These are phyloP conservation scores for Diplocarpon mali DNA, from an alignment of 2,329 filamentous ascomycete genomes.

Conservation along the genomic window DNA sequence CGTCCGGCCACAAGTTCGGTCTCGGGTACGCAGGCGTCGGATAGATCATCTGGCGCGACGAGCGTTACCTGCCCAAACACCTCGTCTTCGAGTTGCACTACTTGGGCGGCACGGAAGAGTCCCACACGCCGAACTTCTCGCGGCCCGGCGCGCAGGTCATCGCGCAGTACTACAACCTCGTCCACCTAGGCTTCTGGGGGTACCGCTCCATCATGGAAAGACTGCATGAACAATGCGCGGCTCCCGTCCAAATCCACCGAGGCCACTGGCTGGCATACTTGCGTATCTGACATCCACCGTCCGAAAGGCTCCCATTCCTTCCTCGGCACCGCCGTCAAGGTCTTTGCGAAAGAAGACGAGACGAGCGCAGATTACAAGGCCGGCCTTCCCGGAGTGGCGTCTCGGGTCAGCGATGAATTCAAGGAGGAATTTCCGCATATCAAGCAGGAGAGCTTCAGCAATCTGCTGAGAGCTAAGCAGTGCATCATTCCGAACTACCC, in stretches of 20 bases:
- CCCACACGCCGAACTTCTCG: slow-evolving; percentile 63
- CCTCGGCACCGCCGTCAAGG: slow-evolving; percentile 20
- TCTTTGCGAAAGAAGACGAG: slow-evolving; percentile 34
- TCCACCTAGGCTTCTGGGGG: slow-evolving; percentile 56
- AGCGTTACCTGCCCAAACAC: slow-evolving; percentile 52
- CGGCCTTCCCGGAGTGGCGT: slow-evolving; percentile 58
- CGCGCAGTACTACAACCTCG: slow-evolving; percentile 62
- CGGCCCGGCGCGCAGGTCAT: slow-evolving; percentile 59
- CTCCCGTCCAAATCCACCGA: slow-evolving; percentile 41
- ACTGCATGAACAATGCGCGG: slow-evolving; percentile 52
- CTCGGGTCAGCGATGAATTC: slow-evolving; percentile 51
- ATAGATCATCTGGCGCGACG: slow-evolving; percentile 60
- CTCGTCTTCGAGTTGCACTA: slow-evolving; percentile 60
- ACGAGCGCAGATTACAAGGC: slow-evolving; percentile 50
- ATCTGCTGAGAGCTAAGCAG: slow-evolving; percentile 52
- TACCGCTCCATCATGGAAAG: slow-evolving; percentile 56
- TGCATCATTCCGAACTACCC: slow-evolving; percentile 65
- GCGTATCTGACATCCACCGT: too few relatives aligned
- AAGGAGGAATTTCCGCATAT: slow-evolving; percentile 48
- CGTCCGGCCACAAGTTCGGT: slow-evolving; percentile 50
- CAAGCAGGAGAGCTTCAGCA: slow-evolving; percentile 52
- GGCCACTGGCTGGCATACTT: too few relatives aligned
- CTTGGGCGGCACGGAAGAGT: slow-evolving; percentile 59
- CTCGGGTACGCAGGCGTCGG: slow-evolving; percentile 58
- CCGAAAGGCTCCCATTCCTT: too few relatives aligned